Percentiles rank a stretch among this genome's conserved stretches.
Evolutionary conservation across 2,329 filamentous ascomycete genomes (phyloP).

Genomic region (Microsporum canis): DNA sequence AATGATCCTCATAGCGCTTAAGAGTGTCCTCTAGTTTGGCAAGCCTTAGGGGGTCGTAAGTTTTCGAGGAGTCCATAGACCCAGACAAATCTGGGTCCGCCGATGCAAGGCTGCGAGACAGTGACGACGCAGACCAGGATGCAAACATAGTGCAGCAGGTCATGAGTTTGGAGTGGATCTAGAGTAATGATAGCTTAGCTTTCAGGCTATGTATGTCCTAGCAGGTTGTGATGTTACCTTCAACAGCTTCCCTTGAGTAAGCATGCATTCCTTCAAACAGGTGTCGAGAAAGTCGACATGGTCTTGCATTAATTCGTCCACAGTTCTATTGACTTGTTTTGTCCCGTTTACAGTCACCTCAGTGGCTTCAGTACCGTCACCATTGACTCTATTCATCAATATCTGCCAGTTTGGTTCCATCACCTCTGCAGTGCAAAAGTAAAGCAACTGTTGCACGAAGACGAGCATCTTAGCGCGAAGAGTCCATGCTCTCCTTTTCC

Average conservation of each 20-base stretch:
- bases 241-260: slow-evolving; percentile 89
- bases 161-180: slow-evolving; percentile 98
- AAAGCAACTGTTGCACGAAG: slow-evolving; percentile 91
- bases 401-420: slow-evolving; percentile 96
- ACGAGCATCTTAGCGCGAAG: slow-evolving; percentile 88
- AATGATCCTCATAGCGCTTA: slow-evolving; percentile 85
- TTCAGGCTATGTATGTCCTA: background rate
- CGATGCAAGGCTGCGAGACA: slow-evolving; percentile 73
- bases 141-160: slow-evolving; percentile 92
- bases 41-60: slow-evolving; percentile 50
- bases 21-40: slow-evolving; percentile 77
- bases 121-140: slow-evolving; percentile 66
- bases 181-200: slow-evolving; percentile 8
- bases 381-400: slow-evolving; percentile 74
- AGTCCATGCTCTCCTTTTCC: slow-evolving; percentile 89
- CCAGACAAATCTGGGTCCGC: slow-evolving; percentile 62
- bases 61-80: slow-evolving; percentile 21
- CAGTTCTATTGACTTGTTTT: slow-evolving; percentile 57
- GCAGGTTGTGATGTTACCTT: slow-evolving; percentile 48
- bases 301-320: slow-evolving; percentile 97
- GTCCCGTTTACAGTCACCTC: slow-evolving; percentile 29
- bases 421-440: slow-evolving; percentile 94
- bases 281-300: slow-evolving; percentile 97
- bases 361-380: slow-evolving; percentile 37
- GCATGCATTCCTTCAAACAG: slow-evolving; percentile 96